Evolutionary conservation across 305 asterid species (phyloP), one percentile per base, ranked within the genome.

Genomic region (Solanum aculeatissimum): DNA sequence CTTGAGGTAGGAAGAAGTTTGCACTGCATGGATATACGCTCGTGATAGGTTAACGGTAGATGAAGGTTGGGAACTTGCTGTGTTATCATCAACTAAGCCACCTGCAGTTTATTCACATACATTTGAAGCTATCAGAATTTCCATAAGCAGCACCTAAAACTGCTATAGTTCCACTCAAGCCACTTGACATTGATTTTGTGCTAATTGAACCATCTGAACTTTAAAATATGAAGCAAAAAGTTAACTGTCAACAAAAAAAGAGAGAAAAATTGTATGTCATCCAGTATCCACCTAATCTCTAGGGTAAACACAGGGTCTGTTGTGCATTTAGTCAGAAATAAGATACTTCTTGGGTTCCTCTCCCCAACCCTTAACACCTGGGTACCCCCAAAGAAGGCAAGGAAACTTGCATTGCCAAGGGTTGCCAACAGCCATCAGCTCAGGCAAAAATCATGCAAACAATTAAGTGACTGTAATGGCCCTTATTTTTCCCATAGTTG

Each of bases 21-120:
- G 90, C 86, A 96, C 88, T 18, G 93, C 97, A 70, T 84, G 90
- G 75, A 89, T 80, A 88, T 94, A 96, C 85, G 94, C 98, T 40
- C 85, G 90, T 83, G 91, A 86, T 60, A 95, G 96, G 89, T 93
- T 93, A 71, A 92, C 93, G 4, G 98, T 92, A 35, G 99, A 97
- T 82, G 99, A 93, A 86, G 88, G 91, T 29, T 88, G 94, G 75
- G 88, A 86, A 85, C 94, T 92, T 43, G 98, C 57, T 9, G 94
- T 91, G 25, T 94, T 88, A 83, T 86, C 89, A 42, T 91, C 98
- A 11, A 84, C 86, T 53, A 88, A 88, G 66, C 78, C 84, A 79
- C 89, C 91, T 88, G 85, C 85, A 90, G 57, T 55, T 86, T 83
- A 23, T 60, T 51, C 70, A 77, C 74, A 84, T 16, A 29, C 47